These are phyloP conservation scores for Tephrocybe rancida DNA, from an alignment of 768 basidiomycete species.

Conservation along the genomic window DNA sequence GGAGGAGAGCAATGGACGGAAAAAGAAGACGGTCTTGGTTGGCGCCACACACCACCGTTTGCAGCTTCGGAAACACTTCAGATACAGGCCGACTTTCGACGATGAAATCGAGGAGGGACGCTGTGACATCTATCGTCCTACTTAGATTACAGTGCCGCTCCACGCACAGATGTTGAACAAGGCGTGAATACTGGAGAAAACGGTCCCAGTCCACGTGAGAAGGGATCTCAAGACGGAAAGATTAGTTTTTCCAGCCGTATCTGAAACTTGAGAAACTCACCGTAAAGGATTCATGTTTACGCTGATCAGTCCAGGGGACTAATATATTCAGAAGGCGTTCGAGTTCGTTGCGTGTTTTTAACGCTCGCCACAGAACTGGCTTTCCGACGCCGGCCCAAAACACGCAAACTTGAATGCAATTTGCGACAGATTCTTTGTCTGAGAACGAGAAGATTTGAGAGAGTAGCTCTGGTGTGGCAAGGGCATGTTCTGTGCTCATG, in stretches of 20 bases:
- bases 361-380: neutral
- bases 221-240: neutral
- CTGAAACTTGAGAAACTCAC: neutral
- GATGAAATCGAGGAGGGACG: neutral
- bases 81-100: neutral
- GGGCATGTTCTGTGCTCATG: neutral
- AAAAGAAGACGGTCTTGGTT: neutral
- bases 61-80: neutral
- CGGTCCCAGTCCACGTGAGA: neutral
- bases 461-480: neutral
- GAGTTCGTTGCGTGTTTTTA: neutral
- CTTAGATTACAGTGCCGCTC: neutral
- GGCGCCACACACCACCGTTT: neutral
- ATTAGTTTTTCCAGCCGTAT: neutral
- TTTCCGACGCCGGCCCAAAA: neutral
- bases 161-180: neutral
- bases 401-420: neutral
- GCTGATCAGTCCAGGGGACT: neutral
- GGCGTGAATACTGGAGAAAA: neutral
- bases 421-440: neutral
- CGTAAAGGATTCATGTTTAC: neutral
- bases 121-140: neutral
- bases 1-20: neutral
- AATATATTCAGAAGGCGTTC: neutral
- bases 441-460: neutral